phyloP scores from a whole-genome alignment of 345 rosid species.

The Arabidopsis suecica region DNA sequence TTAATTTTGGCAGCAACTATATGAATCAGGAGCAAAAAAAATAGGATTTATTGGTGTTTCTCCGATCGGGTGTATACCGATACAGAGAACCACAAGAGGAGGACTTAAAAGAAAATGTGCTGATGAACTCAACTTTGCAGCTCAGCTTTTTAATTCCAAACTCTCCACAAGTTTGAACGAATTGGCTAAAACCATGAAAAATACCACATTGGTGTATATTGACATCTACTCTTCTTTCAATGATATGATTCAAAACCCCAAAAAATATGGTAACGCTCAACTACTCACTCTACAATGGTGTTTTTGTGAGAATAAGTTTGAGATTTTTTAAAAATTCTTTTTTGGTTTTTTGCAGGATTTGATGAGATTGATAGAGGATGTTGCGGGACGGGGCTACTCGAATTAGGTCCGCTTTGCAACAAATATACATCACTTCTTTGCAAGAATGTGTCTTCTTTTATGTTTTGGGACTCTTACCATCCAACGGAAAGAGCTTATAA shows the following conservation, averaged over 20 bases:
- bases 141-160: slow-evolving; percentile 61
- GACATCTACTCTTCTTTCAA: slow-evolving; percentile 50
- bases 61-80: slow-evolving; percentile 65
- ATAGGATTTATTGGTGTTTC: slow-evolving; percentile 54
- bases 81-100: slow-evolving; percentile 60
- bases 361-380: slow-evolving; percentile 59
- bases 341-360: slow-evolving; percentile 50
- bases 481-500: slow-evolving; percentile 59
- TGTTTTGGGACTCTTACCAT: slow-evolving; percentile 81
- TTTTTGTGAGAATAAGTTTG: slow-evolving; percentile 12
- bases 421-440: slow-evolving; percentile 39
- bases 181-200: slow-evolving; percentile 38
- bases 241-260: slow-evolving; percentile 54
- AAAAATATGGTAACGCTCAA: slow-evolving; percentile 50
- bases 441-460: slow-evolving; percentile 53
- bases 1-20: slow-evolving; percentile 50
- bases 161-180: slow-evolving; percentile 43
- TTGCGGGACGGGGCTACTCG: slow-evolving; percentile 67
- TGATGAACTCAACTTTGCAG: slow-evolving; percentile 50
- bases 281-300: not conserved
- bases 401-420: slow-evolving; percentile 55
- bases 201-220: slow-evolving; percentile 47
- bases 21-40: slow-evolving; percentile 63
- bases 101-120: slow-evolving; percentile 50
- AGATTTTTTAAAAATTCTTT: not conserved